Percentiles rank a stretch among this genome's conserved stretches.
Conservation (phyloP, 2,329 filamentous ascomycete genomes). For the Onygenales sp. region DNA sequence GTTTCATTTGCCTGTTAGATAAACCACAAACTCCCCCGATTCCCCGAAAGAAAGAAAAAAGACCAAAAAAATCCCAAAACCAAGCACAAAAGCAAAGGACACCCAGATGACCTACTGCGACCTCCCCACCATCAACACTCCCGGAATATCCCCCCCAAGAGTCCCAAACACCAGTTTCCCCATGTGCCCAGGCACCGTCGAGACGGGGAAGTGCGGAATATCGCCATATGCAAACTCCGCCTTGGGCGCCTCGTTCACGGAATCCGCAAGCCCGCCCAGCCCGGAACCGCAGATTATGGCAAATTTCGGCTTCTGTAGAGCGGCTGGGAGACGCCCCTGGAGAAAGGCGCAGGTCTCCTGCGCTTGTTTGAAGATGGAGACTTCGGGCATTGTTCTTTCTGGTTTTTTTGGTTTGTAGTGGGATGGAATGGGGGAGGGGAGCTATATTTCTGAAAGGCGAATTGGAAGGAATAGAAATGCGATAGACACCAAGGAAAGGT, state of each 20-base stretch:
- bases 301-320: conserved; percentile 45
- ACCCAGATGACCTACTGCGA: conserved; percentile 46
- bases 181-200: conserved; percentile 52
- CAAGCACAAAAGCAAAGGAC: too few relatives aligned
- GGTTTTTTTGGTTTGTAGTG: too few relatives aligned
- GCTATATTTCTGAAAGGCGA: background rate
- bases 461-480: background rate
- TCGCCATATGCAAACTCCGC: conserved; percentile 48
- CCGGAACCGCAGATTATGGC: conserved; percentile 59
- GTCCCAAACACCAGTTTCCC: conserved; percentile 57
- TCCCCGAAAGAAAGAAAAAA: background rate
- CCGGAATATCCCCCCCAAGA: conserved; percentile 46
- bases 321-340: conserved; percentile 38
- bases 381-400: conserved; percentile 5
- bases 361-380: conserved; percentile 15
- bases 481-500: background rate
- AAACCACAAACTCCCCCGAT: background rate
- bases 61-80: background rate
- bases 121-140: conserved; percentile 55
- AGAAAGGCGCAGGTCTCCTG: conserved; percentile 44
- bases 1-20: background rate
- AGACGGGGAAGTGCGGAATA: conserved; percentile 53
- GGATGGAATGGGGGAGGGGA: background rate
- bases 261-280: conserved; percentile 49
- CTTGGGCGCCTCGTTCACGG: conserved; percentile 28